A percentile compares a stretch with the other conserved stretches of the same genome.
Evolutionary conservation across 305 asterid species (phyloP).

Genomic region (Striga hermonthica): DNA sequence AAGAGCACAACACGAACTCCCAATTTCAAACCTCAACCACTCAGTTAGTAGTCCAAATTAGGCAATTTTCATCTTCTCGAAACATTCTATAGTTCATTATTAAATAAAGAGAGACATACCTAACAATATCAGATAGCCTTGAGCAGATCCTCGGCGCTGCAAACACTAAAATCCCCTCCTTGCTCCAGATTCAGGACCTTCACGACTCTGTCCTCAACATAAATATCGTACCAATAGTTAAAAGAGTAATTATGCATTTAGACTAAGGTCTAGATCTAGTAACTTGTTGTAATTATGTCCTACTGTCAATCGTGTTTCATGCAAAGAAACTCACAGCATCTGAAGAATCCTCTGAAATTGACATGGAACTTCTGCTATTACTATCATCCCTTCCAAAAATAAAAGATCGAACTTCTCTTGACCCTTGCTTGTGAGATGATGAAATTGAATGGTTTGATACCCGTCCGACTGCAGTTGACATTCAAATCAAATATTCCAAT

Average conservation of each 20-base stretch:
- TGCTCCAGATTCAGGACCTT: too few species aligned
- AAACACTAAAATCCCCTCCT: too few species aligned
- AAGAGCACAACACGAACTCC: too few species aligned
- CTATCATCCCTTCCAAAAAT: conserved; percentile 91
- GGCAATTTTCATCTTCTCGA: too few species aligned
- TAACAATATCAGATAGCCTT: too few species aligned
- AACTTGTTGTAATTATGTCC: not conserved
- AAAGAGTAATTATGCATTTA: not conserved
- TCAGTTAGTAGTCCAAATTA: too few species aligned
- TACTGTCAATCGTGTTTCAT: conserved; percentile 21
- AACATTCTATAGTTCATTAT: too few species aligned
- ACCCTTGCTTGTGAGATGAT: conserved; percentile 64
- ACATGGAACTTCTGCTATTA: conserved; percentile 70
- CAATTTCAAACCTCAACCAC: too few species aligned
- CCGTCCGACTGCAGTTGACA: conserved; percentile 68
- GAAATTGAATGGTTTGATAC: conserved; percentile 49
- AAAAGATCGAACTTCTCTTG: conserved; percentile 61
- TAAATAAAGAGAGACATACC: too few species aligned
- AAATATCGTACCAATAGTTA: too few species aligned
- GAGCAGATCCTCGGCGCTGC: too few species aligned
- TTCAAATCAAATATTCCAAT: conserved; percentile 10
- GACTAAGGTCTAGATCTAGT: not conserved
- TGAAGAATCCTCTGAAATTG: conserved; percentile 59
- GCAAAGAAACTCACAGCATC: conserved; percentile 50
- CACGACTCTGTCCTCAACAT: too few species aligned